Evolutionary conservation across 345 rosid species (phyloP).

Genomic region (Acer campestre): DNA sequence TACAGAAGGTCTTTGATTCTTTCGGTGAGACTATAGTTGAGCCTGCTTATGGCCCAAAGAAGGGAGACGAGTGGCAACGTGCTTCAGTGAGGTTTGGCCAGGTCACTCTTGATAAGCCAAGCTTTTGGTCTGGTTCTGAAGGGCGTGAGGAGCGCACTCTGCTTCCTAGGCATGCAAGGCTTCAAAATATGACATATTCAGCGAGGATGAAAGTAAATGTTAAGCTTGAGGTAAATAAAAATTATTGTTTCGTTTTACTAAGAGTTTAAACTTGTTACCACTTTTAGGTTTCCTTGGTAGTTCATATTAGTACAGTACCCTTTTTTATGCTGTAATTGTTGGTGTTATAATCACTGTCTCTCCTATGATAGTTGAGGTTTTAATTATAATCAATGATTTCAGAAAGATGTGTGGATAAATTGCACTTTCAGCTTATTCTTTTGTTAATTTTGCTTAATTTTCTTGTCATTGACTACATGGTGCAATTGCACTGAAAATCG

Average conservation of each 20-base stretch:
- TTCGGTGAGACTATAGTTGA: conserved; percentile 64
- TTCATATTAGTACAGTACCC: background rate
- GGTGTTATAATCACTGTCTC: background rate
- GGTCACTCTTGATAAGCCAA: conserved; percentile 60
- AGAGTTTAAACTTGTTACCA: background rate
- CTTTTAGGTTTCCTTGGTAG: background rate
- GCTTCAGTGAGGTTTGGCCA: conserved; percentile 68
- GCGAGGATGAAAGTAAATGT: conserved; percentile 66
- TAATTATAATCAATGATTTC: background rate
- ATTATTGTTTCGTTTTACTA: background rate
- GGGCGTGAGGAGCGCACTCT: conserved; percentile 42
- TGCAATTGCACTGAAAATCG: background rate
- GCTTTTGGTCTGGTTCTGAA: conserved; percentile 43
- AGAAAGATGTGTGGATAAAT: background rate
- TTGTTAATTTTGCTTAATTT: background rate
- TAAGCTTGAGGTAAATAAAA: conserved; percentile 60
- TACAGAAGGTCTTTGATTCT: conserved; percentile 63
- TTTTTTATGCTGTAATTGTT: background rate
- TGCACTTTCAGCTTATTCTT: background rate
- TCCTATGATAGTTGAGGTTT: background rate
- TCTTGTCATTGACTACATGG: background rate
- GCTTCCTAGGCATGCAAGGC: conserved; percentile 78
- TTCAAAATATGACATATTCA: conserved; percentile 94
- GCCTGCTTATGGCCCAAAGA: conserved; percentile 74
- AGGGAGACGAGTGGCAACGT: conserved; percentile 66